Evolutionary conservation across 805 yeast genomes (phyloP), one percentile per base, ranked within the genome.

Genomic region (Vanderwaltozyma tropicalis): DNA sequence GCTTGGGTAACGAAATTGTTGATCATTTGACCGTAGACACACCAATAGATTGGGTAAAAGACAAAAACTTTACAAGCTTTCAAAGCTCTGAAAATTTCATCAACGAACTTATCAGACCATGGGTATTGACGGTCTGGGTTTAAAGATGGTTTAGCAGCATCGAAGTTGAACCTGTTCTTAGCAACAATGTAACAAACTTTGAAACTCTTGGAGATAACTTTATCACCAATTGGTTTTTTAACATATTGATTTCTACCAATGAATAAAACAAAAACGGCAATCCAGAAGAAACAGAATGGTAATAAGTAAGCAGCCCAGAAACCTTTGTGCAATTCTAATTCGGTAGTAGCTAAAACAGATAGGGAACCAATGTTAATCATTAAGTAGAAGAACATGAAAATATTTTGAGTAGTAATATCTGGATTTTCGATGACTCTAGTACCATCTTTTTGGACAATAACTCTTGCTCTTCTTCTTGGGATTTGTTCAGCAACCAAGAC

Each of bases 301-400:
- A 82, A 65, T 48, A 80, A 61, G 63, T 67, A 83, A 21, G 92
- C 88, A 22, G 85, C 78, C 80, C 80, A 76, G 59, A 73, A 76
- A 19, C 83, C 89, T 34, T 72, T 69, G 41, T 72, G 66, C 26
- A 63, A 54, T 59, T 83, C 94, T 57, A 79, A 59, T 61, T 78
- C 78, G 6, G 88, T 78, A 32, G 92, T 82, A 31, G 85, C 88
- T 47, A 83, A 71, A 36, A 82, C 79, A 13, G 85, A 72, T 46
- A 83, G 66, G 6, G 86, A 71, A 41, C 94, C 94, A 41, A 80
- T 59, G 61, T 83, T 83, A 55, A 82, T 76, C 69, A 80, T 73
- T 61, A 80, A 66, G 61, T 83, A 83, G 62, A 82, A 83, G 43
- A 77, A 66, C 79, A 80, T 76, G 55, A 81, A 81, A 43, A 81